Conservation (phyloP, 306 rosid genomes). For the Castanea mollissima region DNA sequence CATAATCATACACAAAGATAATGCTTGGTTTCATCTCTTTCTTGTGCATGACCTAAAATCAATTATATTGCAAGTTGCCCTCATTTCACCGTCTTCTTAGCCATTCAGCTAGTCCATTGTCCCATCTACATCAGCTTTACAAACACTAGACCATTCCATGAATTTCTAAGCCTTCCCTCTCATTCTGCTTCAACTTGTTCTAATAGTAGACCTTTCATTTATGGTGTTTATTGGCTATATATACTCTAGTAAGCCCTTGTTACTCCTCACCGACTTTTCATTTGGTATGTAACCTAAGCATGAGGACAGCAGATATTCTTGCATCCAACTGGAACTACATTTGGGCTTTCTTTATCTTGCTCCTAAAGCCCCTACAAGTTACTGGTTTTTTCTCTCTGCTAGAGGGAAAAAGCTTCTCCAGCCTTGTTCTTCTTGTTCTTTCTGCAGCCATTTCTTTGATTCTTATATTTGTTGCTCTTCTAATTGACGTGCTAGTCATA, state of each 20-base stretch:
- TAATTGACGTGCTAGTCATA: not conserved
- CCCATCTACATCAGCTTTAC: not conserved
- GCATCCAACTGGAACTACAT: constrained; percentile 10
- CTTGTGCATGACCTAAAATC: not conserved
- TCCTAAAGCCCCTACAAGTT: not conserved
- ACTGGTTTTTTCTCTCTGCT: not conserved
- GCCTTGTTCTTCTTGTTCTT: not conserved
- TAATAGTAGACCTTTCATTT: not conserved
- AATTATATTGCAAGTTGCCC: not conserved
- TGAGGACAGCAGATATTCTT: not conserved
- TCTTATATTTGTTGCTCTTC: not conserved
- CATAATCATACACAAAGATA: not conserved
- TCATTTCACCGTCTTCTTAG: not conserved
- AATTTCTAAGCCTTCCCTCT: not conserved
- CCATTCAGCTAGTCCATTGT: not conserved
- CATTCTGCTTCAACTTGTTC: not conserved
- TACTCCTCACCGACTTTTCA: not conserved
- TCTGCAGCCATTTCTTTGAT: not conserved
- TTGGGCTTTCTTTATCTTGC: not conserved
- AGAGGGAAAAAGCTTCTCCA: not conserved
- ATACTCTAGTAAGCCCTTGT: not conserved
- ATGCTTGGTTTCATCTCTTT: not conserved
- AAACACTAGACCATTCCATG: not conserved
- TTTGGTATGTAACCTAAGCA: not conserved
- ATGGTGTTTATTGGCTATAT: too few species aligned